phyloP scores from a whole-genome alignment of 805 yeast species.

The Vanderwaltozyma verrucispora region DNA sequence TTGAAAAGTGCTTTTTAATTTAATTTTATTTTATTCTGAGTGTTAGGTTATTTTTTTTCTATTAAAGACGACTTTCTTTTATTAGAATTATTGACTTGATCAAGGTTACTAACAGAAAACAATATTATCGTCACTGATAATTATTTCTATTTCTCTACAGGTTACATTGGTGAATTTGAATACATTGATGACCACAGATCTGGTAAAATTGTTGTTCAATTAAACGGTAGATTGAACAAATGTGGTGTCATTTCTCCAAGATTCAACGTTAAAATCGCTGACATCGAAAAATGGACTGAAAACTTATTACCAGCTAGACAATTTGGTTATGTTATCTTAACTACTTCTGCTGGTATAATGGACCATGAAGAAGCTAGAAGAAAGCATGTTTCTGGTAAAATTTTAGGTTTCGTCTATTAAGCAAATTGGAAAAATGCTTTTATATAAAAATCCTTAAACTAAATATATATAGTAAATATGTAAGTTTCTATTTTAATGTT shows the following conservation, averaged over 20 bases:
- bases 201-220: slow-evolving; percentile 91
- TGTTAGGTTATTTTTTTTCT: not conserved
- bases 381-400: slow-evolving; percentile 98
- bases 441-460: no score
- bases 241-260: slow-evolving; percentile 99
- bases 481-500: no score
- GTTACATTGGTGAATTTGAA: slow-evolving; percentile 96
- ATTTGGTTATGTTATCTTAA: slow-evolving; percentile 93
- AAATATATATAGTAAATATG: no score
- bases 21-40: not conserved
- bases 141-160: slow-evolving; percentile 7
- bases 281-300: slow-evolving; percentile 97
- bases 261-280: slow-evolving; percentile 90
- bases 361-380: slow-evolving; percentile 99
- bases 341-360: slow-evolving; percentile 99
- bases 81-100: not conserved
- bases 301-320: slow-evolving; percentile 98
- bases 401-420: slow-evolving; percentile 94
- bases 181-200: slow-evolving; percentile 98
- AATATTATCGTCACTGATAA: no score
- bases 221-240: slow-evolving; percentile 97
- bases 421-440: not conserved
- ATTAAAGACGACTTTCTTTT: no score
- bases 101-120: slow-evolving; percentile 9
- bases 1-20: no score